Evolutionary conservation across 306 rosid species (phyloP).

Genomic region (Quercus gilva): DNA sequence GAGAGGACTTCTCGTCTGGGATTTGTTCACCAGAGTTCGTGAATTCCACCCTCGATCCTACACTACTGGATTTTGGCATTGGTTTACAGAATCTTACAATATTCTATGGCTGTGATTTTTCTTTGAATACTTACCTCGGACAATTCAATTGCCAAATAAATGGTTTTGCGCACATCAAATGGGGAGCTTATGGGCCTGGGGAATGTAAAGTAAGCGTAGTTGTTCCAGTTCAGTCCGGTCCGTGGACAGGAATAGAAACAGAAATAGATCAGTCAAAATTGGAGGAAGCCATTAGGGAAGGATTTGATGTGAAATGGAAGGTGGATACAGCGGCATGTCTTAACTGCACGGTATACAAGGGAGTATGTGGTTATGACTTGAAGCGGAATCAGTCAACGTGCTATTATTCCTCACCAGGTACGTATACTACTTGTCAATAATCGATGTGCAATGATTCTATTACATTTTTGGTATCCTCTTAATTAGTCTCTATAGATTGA

Average conservation of each 20-base stretch:
- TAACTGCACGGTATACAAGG: background rate
- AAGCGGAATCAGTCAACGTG: background rate
- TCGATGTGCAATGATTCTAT: too few relatives aligned
- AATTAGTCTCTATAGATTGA: background rate
- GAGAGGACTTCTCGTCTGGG: slow-evolving; percentile 24
- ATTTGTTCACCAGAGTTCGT: slow-evolving; percentile 25
- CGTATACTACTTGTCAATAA: background rate
- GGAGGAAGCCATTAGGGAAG: background rate
- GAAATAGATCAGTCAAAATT: background rate
- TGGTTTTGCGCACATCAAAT: background rate
- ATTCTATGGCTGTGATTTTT: slow-evolving; percentile 28
- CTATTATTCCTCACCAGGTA: background rate
- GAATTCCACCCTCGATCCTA: slow-evolving; percentile 32
- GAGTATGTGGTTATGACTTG: background rate
- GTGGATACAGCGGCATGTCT: background rate
- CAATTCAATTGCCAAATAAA: slow-evolving; percentile 1
- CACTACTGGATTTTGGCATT: slow-evolving; percentile 11
- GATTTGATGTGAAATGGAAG: background rate
- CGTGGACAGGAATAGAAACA: too few relatives aligned
- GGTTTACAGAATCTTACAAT: slow-evolving; percentile 27
- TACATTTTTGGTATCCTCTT: background rate
- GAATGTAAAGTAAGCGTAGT: slow-evolving; percentile 22
- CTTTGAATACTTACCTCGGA: background rate
- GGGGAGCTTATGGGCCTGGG: background rate
- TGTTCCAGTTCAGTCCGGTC: background rate